Evolutionary conservation across 805 yeast genomes (phyloP).

Genomic region (Kuraishia piskuri): DNA sequence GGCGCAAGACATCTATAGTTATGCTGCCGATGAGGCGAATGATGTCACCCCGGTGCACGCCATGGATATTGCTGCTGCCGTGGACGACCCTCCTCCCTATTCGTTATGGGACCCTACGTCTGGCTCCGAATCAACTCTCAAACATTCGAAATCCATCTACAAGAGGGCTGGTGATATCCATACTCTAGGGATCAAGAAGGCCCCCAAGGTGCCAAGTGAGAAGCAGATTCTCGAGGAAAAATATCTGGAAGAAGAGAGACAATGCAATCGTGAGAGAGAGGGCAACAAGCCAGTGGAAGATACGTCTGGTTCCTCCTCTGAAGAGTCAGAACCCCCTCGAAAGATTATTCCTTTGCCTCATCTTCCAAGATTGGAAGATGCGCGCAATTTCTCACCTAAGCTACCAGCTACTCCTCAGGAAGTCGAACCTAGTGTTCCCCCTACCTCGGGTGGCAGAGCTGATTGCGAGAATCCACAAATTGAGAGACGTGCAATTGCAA

Average conservation of each 20-base stretch:
- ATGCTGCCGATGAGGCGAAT: not conserved
- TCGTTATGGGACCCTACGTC: not conserved
- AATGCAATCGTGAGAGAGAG: not conserved
- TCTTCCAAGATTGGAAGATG: not conserved
- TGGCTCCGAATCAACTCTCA: conserved; percentile 1
- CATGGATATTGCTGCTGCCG: not conserved
- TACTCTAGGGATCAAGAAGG: not conserved
- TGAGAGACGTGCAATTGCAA: not conserved
- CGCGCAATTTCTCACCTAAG: not conserved
- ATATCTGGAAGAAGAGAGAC: not conserved
- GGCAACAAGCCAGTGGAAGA: not conserved
- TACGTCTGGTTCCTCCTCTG: not conserved
- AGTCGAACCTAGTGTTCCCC: not conserved
- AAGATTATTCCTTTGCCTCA: not conserved
- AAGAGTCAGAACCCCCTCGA: not conserved
- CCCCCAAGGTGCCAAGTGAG: not conserved
- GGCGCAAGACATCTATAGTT: not conserved
- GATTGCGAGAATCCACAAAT: not conserved
- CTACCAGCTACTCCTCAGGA: not conserved
- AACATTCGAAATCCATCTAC: not conserved
- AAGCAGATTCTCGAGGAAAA: not conserved
- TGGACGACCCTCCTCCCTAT: not conserved
- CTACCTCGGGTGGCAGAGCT: not conserved
- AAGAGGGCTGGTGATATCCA: not conserved
- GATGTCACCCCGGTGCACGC: not conserved